phyloP scores from a whole-genome alignment of 495 filamentous ascomycete species.

The Lasiosphaeria ovina region DNA sequence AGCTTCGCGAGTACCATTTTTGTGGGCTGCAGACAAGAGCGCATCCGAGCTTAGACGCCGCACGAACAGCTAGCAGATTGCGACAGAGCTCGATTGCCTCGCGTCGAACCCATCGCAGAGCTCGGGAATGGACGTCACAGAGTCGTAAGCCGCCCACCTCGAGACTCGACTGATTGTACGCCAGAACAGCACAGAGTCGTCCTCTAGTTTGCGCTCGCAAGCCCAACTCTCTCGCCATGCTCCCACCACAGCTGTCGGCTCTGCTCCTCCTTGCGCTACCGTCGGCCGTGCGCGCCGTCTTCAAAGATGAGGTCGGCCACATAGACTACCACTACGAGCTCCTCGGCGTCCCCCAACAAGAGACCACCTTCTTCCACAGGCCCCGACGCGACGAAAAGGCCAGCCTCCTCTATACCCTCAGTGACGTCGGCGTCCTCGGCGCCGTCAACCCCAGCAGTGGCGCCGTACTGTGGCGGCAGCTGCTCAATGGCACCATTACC shows the following conservation, averaged over 20 bases:
- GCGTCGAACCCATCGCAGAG: too few relatives aligned
- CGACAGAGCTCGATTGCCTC: too few relatives aligned
- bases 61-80: too few relatives aligned
- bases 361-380: slow-evolving; percentile 92
- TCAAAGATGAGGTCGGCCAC: slow-evolving; percentile 84
- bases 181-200: neutral
- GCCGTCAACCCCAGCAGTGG: slow-evolving; percentile 89
- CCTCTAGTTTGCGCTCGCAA: neutral
- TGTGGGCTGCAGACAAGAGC: neutral
- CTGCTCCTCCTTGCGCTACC: slow-evolving; percentile 35
- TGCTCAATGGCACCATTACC: slow-evolving; percentile 44
- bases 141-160: neutral
- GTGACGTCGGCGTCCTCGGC: slow-evolving; percentile 74
- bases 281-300: slow-evolving; percentile 62
- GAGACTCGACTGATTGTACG: neutral
- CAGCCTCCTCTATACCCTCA: slow-evolving; percentile 86
- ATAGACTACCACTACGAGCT: slow-evolving; percentile 92
- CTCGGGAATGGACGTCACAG: too few relatives aligned
- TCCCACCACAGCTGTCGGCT: slow-evolving; percentile 18
- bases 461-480: slow-evolving; percentile 80
- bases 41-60: neutral
- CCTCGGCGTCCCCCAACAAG: slow-evolving; percentile 73
- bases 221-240: slow-evolving; percentile 3
- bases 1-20: neutral
- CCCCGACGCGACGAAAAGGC: slow-evolving; percentile 78